A percentile compares a stretch with the other conserved stretches of the same genome.
Evolutionary conservation across 257 asterid genomes (phyloP).

Genomic region (Nicotiana tomentosiformis): DNA sequence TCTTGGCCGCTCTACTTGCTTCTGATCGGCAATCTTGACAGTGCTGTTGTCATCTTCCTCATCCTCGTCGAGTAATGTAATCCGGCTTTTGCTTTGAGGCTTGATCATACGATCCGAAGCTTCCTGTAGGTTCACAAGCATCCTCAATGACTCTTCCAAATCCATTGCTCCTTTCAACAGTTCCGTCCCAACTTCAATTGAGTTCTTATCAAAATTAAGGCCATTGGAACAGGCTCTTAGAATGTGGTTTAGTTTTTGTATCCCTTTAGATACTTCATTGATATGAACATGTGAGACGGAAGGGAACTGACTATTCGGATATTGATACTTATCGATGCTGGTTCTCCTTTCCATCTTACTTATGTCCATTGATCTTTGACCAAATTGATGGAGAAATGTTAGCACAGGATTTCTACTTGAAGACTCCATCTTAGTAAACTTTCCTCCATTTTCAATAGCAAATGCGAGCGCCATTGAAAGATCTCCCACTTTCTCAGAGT

Average conservation of each 20-base stretch:
- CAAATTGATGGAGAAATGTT: slow-evolving; percentile 54
- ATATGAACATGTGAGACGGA: slow-evolving; percentile 52
- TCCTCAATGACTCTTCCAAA: slow-evolving; percentile 73
- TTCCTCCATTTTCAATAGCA: slow-evolving; percentile 62
- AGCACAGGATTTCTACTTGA: slow-evolving; percentile 53
- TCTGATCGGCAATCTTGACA: slow-evolving; percentile 33
- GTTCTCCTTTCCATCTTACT: slow-evolving; percentile 32
- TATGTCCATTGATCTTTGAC: slow-evolving; percentile 43
- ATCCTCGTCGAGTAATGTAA: slow-evolving; percentile 62
- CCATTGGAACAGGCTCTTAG: slow-evolving; percentile 60
- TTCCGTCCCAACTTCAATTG: slow-evolving; percentile 68
- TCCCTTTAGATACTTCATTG: slow-evolving; percentile 69
- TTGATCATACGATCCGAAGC: slow-evolving; percentile 32
- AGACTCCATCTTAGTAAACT: slow-evolving; percentile 31
- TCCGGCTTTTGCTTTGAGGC: slow-evolving; percentile 36
- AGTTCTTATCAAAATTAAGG: slow-evolving; percentile 44
- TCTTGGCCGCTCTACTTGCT: slow-evolving; percentile 57
- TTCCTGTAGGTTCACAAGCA: slow-evolving; percentile 70
- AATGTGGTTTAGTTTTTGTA: slow-evolving; percentile 70
- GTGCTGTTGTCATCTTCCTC: slow-evolving; percentile 45
- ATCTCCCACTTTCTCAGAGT: slow-evolving; percentile 40
- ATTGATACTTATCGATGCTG: slow-evolving; percentile 19
- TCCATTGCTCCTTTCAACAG: slow-evolving; percentile 76
- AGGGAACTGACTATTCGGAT: slow-evolving; percentile 23
- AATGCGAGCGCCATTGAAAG: slow-evolving; percentile 60